phyloP scores from a whole-genome alignment of 148 eudicot genomes.

The Polygonum aviculare region DNA sequence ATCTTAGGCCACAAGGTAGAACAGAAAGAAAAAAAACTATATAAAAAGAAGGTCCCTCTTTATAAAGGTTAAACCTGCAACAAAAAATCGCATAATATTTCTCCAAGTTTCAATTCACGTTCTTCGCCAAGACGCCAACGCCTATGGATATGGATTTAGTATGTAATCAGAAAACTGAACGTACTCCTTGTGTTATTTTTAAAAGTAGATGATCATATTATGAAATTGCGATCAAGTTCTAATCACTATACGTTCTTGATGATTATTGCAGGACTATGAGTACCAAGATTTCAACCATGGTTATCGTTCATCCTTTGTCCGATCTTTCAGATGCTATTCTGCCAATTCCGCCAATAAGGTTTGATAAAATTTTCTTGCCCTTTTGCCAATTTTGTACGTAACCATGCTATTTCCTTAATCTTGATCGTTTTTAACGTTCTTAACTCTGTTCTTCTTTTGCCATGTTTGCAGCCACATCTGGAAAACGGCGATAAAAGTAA shows the following conservation, averaged over 20 bases:
- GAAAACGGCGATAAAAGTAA: constrained; percentile 3
- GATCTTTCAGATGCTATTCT: constrained; percentile 1
- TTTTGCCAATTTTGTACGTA: neutral
- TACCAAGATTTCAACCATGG: neutral
- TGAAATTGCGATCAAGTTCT: no score
- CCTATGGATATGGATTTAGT: no score
- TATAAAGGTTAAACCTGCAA: no score
- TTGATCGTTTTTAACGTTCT: neutral
- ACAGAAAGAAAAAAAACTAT: no score
- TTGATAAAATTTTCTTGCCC: neutral
- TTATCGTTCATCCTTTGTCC: neutral
- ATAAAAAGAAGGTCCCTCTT: no score
- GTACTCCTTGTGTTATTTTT: no score
- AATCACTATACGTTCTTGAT: neutral
- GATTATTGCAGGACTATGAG: neutral
- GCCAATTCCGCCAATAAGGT: neutral
- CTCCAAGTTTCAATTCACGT: no score
- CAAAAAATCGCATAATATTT: no score
- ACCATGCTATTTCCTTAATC: neutral
- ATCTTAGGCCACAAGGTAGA: no score
- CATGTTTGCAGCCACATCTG: neutral
- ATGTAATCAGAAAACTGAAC: no score
- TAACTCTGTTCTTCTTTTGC: neutral
- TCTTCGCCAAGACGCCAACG: no score
- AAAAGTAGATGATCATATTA: no score